Conservation (phyloP, 2,329 filamentous ascomycete genomes). For the Xylariaceae sp. region DNA sequence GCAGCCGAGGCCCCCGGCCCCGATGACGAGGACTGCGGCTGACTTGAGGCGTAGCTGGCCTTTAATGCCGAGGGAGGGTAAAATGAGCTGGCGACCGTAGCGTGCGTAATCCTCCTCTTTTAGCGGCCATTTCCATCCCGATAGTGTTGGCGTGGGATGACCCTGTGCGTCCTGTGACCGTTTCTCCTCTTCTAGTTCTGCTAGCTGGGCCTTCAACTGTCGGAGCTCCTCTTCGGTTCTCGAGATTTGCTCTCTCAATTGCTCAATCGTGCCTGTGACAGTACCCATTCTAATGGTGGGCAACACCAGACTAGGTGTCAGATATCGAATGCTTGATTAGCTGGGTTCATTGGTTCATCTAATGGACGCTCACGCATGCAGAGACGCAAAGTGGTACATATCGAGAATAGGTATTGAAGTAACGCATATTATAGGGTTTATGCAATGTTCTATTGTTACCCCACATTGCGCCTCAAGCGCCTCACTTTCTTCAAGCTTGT, state of each 20-base stretch:
- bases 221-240: conserved; percentile 55
- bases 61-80: conserved; percentile 78
- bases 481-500: too few relatives aligned
- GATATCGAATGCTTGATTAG: too few relatives aligned
- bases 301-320: too few relatives aligned
- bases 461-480: too few relatives aligned
- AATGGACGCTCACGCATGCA: too few relatives aligned
- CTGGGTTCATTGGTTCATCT: too few relatives aligned
- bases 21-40: conserved; percentile 78
- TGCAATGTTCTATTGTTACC: too few relatives aligned
- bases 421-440: too few relatives aligned
- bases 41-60: conserved; percentile 77
- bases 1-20: conserved; percentile 88
- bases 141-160: not conserved
- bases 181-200: conserved; percentile 43
- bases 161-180: not conserved
- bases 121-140: conserved; percentile 69
- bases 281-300: too few relatives aligned
- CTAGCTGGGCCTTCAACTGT: conserved; percentile 52
- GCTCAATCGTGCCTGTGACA: conserved; percentile 38
- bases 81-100: conserved; percentile 90
- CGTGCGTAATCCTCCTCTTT: conserved; percentile 76
- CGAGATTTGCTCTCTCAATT: conserved; percentile 54
- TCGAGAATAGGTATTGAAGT: too few relatives aligned
- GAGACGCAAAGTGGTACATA: too few relatives aligned